Evolutionary conservation across 116 monocot species (phyloP), one percentile per base, ranked within the genome.

Genomic region (Phalaenopsis hybrid): DNA sequence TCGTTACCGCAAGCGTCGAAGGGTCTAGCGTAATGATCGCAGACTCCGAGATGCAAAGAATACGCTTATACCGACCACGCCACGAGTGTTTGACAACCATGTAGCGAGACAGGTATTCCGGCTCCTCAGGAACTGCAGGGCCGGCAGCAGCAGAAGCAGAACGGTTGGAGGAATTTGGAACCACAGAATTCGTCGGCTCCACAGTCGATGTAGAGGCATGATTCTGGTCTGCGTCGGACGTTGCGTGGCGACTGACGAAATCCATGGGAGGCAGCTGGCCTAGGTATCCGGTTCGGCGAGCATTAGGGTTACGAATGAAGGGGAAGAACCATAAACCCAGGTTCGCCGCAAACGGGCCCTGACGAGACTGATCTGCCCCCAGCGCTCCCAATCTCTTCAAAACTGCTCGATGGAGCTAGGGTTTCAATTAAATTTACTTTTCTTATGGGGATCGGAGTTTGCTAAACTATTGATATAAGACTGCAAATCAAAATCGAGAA

Each of bases 61-160:
- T 92, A 80, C 99, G 79, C 88, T 89, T 95, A 86, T 99, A 99
- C 63, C 94, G 81, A 1, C 99, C 99, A n/a, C 99, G 83, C 99
- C 99, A 99, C 5, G 95, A 95, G 85, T 99, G 95, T 81, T 99
- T 99, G 57, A 92, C 88, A 21, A 95, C 95, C 34, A 93, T 48
- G 86, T 95, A 92, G 16, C 95, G 86, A 34, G 90, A 86, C 43
- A 95, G 80, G 89, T 99, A 95, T 88, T 99, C 95, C 12, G 89
- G 95, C 84, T 99, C 99, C 85, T 99, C 99, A 44, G 84, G 41
- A 43, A 72, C 63, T 79, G 79, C 83, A 18, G 87, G 75, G 6
- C 79, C 58, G 17, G 87, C 33, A 0, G 77, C 13, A 57, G 77
- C 25, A 48, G 85, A 0, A 65, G 78, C 11, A 52, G 82, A 7